Evolutionary conservation across 805 yeast species (phyloP).

Genomic region (Crinitomyces ghanaensis): DNA sequence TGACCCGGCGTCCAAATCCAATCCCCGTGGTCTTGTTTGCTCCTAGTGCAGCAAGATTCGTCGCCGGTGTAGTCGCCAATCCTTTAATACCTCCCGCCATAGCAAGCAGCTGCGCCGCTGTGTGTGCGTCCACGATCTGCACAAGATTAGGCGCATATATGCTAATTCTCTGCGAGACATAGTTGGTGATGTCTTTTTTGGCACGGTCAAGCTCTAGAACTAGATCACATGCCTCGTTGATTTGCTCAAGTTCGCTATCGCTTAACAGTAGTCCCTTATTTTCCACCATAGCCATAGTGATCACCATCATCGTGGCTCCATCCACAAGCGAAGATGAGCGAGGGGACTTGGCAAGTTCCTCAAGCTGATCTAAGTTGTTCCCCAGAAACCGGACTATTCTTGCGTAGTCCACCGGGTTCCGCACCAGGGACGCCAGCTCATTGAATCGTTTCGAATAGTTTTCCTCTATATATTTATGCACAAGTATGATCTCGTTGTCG

Average conservation of each 20-base stretch:
- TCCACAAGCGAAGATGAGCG: slow-evolving; percentile 32
- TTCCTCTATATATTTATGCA: slow-evolving; percentile 39
- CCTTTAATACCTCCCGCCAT: slow-evolving; percentile 57
- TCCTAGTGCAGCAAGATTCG: slow-evolving; percentile 76
- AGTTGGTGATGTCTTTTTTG: slow-evolving; percentile 35
- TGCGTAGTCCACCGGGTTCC: slow-evolving; percentile 53
- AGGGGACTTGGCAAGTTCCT: slow-evolving; percentile 9
- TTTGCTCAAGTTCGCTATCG: slow-evolving; percentile 26
- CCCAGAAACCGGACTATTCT: slow-evolving; percentile 40
- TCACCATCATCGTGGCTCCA: slow-evolving; percentile 56
- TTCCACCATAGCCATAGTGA: slow-evolving; percentile 63
- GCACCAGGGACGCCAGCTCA: slow-evolving; percentile 54
- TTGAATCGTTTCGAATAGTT: slow-evolving; percentile 55
- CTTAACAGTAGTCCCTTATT: slow-evolving; percentile 26
- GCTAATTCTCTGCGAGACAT: slow-evolving; percentile 45
- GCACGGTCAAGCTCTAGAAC: slow-evolving; percentile 36
- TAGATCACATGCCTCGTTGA: slow-evolving; percentile 37
- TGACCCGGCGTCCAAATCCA: slow-evolving; percentile 35
- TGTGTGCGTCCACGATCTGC: slow-evolving; percentile 55
- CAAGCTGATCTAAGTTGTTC: slow-evolving; percentile 30
- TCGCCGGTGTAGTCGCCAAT: slow-evolving; percentile 61
- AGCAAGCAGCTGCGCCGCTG: slow-evolving; percentile 64
- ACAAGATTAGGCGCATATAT: slow-evolving; percentile 71
- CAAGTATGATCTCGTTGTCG: slow-evolving; percentile 38
- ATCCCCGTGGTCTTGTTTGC: slow-evolving; percentile 31